Evolutionary conservation across 2,329 filamentous ascomycete genomes (phyloP).

Genomic region (Pleomassaria siparia): DNA sequence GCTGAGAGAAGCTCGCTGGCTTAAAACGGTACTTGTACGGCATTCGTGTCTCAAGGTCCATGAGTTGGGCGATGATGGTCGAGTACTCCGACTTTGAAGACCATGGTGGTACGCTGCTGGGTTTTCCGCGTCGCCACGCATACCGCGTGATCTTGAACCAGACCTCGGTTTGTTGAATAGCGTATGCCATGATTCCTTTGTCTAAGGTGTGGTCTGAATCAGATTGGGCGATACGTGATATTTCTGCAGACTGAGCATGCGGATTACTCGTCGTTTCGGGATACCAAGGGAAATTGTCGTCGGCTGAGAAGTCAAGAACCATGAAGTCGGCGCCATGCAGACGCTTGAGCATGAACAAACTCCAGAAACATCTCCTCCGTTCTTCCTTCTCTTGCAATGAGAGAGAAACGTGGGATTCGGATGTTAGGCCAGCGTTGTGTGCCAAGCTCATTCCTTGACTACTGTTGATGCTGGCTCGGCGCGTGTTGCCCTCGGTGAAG

Average conservation of each 20-base stretch:
- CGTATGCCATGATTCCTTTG: slow-evolving; percentile 1
- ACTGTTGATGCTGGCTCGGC: neutral
- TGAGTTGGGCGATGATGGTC: neutral
- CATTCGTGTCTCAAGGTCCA: slow-evolving; percentile 1
- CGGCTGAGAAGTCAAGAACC: neutral
- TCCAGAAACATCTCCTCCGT: slow-evolving; percentile 1
- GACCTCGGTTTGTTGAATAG: neutral
- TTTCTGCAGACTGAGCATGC: neutral
- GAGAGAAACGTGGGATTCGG: neutral
- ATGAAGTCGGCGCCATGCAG: slow-evolving; percentile 1
- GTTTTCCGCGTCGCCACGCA: neutral
- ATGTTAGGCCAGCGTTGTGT: neutral
- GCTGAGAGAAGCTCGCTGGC: neutral
- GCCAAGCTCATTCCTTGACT: slow-evolving; percentile 1
- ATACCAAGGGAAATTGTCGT: slow-evolving; percentile 2
- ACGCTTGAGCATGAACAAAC: neutral
- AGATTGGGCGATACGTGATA: neutral
- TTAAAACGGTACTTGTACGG: slow-evolving; percentile 1
- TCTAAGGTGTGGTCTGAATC: neutral
- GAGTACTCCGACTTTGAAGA: neutral
- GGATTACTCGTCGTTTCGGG: neutral
- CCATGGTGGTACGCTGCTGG: neutral
- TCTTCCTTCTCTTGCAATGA: neutral
- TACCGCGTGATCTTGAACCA: slow-evolving; percentile 1
- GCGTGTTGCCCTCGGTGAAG: neutral